Base-by-base conservation (phyloP, 2,329 filamentous ascomycete species). In the Dactylellina sp. region DNA sequence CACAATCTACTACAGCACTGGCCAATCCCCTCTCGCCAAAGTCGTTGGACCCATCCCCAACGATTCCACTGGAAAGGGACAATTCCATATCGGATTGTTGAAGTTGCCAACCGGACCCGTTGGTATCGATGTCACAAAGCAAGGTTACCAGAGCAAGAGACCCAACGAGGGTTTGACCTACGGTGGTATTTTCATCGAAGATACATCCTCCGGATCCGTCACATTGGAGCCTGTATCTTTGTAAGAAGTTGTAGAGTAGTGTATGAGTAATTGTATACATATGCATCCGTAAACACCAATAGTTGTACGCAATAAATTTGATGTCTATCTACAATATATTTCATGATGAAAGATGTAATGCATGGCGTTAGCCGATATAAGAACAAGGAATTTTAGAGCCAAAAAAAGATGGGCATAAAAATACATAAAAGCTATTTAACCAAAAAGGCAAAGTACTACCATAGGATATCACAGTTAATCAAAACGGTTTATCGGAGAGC, bases 41-140 rank as follows among this genome's bases (percentile, higher is more conserved):
- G 84, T 85, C n/a, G 86, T 83, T 0, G 79, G 81, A 16, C 80
- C 83, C 0, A 77, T 85, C 0, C 20, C 80, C 42, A 86, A 86
- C 76, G 83, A 87, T 76, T 82, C 87, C 63, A 82, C 83, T 42
- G 87, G 87, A 3, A 83, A 84, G 62, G 87, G 87, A 20, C 86
- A 89, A 79, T 88, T 84, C 79, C 87, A 89, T 78, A 84, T 89
- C 57, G 87, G 87, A 37, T 78, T 88, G 0, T 81, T 89, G 70
- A 89, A 89, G 84, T 89, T 78, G 44, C 77, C 77, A n/a, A 78
- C 77, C 1, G 88, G 82, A 84, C 85, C 4, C 82, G 84, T 52
- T 82, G 70, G 70, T n/a, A 84, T 61, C 75, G 83, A 86, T 76
- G 81, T 86, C 40, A 82, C 82, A 47, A 83, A 83, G 78, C 78